phyloP scores from a whole-genome alignment of 805 yeast genomes.

The Huiozyma sinensis region DNA sequence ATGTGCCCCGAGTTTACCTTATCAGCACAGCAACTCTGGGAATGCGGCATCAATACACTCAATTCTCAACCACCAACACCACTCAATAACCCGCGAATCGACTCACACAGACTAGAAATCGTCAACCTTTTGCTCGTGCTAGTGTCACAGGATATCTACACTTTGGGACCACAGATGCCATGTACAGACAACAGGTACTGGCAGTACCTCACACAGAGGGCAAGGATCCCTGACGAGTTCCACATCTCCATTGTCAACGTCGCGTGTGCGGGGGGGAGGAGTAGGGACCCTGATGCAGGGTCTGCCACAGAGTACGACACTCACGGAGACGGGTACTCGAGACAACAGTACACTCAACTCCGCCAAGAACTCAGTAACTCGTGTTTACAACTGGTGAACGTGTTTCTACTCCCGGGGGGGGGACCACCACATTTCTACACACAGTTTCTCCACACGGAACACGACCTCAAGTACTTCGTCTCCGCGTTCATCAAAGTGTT shows the following conservation, averaged over 20 bases:
- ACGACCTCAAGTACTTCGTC: constrained; percentile 42
- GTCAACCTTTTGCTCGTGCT: constrained; percentile 51
- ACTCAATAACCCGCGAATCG: constrained; percentile 30
- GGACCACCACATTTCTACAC: constrained; percentile 1
- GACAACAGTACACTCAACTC: neutral
- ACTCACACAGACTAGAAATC: constrained; percentile 58
- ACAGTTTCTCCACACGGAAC: constrained; percentile 42
- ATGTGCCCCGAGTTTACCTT: constrained; percentile 30
- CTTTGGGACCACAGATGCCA: neutral
- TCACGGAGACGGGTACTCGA: too few species aligned
- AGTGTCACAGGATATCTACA: constrained; percentile 51
- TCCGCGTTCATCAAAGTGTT: constrained; percentile 39
- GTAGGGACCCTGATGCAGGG: too few species aligned
- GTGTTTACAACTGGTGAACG: constrained; percentile 44
- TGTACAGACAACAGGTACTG: too few species aligned
- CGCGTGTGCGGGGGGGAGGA: too few species aligned
- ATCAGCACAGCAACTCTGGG: constrained; percentile 30
- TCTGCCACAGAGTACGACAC: too few species aligned
- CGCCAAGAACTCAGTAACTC: neutral
- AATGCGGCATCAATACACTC: constrained; percentile 1
- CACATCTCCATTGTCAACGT: too few species aligned
- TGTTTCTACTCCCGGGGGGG: constrained; percentile 28
- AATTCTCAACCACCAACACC: constrained; percentile 19
- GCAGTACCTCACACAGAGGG: too few species aligned
- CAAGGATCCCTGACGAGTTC: too few species aligned